phyloP scores from a whole-genome alignment of 148 eudicot genomes.

The Rhododendron molle region DNA sequence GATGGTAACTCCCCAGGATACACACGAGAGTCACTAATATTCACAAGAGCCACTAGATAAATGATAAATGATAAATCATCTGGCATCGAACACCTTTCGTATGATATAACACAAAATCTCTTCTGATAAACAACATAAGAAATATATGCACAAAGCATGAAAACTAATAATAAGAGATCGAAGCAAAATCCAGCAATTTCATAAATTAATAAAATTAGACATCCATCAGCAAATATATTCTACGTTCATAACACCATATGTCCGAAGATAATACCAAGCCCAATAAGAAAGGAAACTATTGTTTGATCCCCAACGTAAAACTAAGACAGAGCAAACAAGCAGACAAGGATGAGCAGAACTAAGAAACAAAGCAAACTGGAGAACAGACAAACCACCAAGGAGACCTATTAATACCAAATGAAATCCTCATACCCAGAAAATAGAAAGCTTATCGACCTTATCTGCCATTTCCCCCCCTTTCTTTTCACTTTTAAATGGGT shows the following conservation, averaged over 20 bases:
- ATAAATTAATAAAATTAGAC: conserved; percentile 4
- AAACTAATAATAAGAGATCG: neutral
- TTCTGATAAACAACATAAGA: neutral
- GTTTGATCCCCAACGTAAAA: conserved; percentile 13
- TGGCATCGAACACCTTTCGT: neutral
- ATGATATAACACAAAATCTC: neutral
- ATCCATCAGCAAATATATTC: conserved; percentile 10
- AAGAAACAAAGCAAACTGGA: conserved; percentile 13
- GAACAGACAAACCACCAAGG: conserved; percentile 11
- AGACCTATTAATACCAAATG: conserved; percentile 7
- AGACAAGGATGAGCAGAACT: neutral
- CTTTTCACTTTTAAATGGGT: neutral
- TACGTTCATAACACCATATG: conserved; percentile 6
- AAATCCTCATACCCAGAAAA: conserved; percentile 7
- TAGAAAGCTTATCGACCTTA: conserved; percentile 16
- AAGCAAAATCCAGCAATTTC: neutral
- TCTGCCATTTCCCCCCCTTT: conserved; percentile 6
- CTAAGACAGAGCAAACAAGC: conserved; percentile 14
- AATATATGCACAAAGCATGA: neutral
- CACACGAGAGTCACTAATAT: neutral
- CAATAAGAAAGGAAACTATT: neutral
- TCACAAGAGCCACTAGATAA: neutral
- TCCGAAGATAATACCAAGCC: neutral
- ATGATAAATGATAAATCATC: neutral
- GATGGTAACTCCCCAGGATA: no score